Base-by-base conservation (phyloP, 1,284 basidiomycete genomes). In the Coniferiporia weirii region DNA sequence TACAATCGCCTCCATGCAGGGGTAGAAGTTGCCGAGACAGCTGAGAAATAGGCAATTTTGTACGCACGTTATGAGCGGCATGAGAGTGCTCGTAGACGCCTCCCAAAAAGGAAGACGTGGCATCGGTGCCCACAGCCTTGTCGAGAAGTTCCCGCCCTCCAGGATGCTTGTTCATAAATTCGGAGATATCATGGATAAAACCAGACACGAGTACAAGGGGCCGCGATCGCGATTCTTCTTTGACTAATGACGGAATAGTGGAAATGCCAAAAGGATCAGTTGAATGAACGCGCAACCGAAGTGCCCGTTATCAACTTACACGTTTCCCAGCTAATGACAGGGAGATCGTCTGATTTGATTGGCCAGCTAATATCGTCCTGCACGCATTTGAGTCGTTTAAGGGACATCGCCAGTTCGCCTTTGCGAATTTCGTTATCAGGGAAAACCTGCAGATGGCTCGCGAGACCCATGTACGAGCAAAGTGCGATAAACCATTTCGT, bases 371-470 rank as follows among this genome's bases (percentile, higher is more conserved):
- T 73, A 8, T 77, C 72, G 62, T 89, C 84, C 66, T 88, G 83
- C 45, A 84, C 71, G 57, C 76, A 72, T 67, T 87, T 84, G 56
- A 94, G 76, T 66, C 78, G 73, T 72, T 92, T 92, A 59, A 95
- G 77, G 73, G 89, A 81, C 93, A 95, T 95, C 13, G 85, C 84
- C 66, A 91, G 78, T 57, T 84, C 81, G 17, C 93, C 87, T 72
- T 93, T 93, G 63, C 79, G 75, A 69, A 95, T 87, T 72, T 95
- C 93, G 73, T 93, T 93, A 68, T 86, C 86, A 55, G 92, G 91
- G 76, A 95, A 95, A 40, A 85, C 84, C 73, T 75, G 79, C 68
- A 96, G 79, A 70, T 94, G 84, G 36, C 77, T 83, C 4, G 93
- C 93, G 44, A 94, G 75, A 4, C 92, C 87, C 20, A 92, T 60